Evolutionary conservation across 2,329 filamentous ascomycete genomes (phyloP), one percentile per base, ranked within the genome.

Genomic region (Colletotrichum simmondsii): DNA sequence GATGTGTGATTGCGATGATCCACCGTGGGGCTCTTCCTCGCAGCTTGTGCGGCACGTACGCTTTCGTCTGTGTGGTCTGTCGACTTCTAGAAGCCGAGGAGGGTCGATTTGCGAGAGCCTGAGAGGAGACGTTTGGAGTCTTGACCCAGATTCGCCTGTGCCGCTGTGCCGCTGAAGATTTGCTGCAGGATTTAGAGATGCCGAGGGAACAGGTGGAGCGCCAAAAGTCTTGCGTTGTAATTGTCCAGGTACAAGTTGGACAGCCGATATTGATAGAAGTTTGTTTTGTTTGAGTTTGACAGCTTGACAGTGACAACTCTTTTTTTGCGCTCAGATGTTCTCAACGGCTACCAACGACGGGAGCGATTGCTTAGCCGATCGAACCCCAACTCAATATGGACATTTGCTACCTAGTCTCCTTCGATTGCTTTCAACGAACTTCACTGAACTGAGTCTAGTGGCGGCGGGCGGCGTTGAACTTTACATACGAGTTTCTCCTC

Each of bases 1-100:
- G 59, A 60, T 52, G 52, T 32, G 37, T 59, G 59, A 72, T 72
- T 69, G 42, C 42, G 19, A 22, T 42, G 69, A 72, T 72, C 69
- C 65, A 72, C 69, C 65, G 65, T 64, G 69, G 59, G 53, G 65
- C 69, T 30, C 35, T 56, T 24, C 8, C 42, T 49, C 19, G 42
- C 42, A n/a, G 42, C 42, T 49, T 49, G 19, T 22, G 42, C 19
- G 4, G 42, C 42, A 49, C 42, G 8, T 46, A 30, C 52, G 19
- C 54, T 54, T 30, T n/a, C 8, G 30, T 12, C 24, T 37, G 14
- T 16, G 5, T 28, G 35, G 32, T 35, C 49, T 30, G 16, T 46
- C 46, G 26, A 42, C 52, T 68, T 72, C 35, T 42, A 58, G 57
- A 68, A 68, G 49, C 22, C 57, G 56, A 67, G 24, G 22, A 14